Percentiles rank a stretch among this genome's conserved stretches.
These are phyloP conservation scores for Meredithiella fracta DNA, from an alignment of 2,329 filamentous ascomycete species.

Conservation along the genomic window DNA sequence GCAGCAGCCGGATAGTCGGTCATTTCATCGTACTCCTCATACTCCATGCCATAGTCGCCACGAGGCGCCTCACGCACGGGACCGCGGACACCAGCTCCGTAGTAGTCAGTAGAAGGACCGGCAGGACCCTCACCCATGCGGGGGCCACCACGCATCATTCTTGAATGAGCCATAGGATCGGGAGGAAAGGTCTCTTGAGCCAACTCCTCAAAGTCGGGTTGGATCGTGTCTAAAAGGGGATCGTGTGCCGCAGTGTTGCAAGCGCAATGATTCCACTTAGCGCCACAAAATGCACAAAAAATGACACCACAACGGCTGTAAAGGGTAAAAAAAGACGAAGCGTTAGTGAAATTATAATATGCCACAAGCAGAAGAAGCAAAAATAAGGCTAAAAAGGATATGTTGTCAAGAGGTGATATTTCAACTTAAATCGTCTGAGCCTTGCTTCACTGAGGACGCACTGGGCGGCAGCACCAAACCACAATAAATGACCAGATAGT, in stretches of 20 bases:
- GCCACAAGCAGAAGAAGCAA: background rate
- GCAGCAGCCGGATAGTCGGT: constrained; percentile 10
- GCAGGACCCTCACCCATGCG: constrained; percentile 8
- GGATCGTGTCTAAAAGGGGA: constrained; percentile 15
- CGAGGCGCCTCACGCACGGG: constrained; percentile 11
- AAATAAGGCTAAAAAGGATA: too few relatives aligned
- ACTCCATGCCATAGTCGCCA: constrained; percentile 6
- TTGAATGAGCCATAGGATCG: constrained; percentile 12
- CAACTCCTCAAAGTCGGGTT: constrained; percentile 14
- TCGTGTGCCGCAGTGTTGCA: constrained; percentile 66
- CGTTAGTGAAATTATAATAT: constrained; percentile 17
- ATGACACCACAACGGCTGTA: constrained; percentile 58
- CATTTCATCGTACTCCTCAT: constrained; percentile 11
- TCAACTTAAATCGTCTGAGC: too few relatives aligned
- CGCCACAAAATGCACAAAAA: constrained; percentile 75
- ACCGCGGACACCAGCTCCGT: constrained; percentile 1
- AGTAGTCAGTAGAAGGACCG: constrained; percentile 9
- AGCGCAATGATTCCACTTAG: constrained; percentile 67
- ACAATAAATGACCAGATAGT: too few relatives aligned
- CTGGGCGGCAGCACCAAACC: too few relatives aligned
- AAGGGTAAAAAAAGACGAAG: constrained; percentile 14
- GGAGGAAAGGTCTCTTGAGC: constrained; percentile 2
- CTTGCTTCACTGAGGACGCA: too few relatives aligned
- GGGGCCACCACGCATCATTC: constrained; percentile 10
- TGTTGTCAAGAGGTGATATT: too few relatives aligned